Conservation (phyloP, 2,329 filamentous ascomycete genomes). For the Malbranchea cinnamomea region DNA sequence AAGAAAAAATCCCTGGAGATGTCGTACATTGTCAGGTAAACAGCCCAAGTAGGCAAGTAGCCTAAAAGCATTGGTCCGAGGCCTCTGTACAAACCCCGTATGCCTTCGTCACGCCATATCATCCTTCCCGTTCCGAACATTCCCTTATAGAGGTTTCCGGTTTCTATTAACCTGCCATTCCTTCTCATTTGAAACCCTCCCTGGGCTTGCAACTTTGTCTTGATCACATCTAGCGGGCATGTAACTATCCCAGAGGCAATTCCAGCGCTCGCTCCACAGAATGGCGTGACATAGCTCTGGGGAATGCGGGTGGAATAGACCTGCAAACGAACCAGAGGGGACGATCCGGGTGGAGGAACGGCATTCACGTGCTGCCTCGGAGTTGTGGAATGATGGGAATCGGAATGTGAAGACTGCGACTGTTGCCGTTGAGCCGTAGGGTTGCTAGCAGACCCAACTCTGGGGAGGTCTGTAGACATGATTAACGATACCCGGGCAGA, state of each 20-base stretch:
- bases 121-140: slow-evolving; percentile 70
- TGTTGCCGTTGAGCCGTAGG: slow-evolving; percentile 18
- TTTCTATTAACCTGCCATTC: slow-evolving; percentile 23
- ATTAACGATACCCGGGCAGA: slow-evolving; percentile 23
- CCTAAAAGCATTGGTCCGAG: slow-evolving; percentile 88
- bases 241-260: slow-evolving; percentile 90
- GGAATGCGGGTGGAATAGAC: slow-evolving; percentile 35
- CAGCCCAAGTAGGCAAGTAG: slow-evolving; percentile 94
- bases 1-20: slow-evolving; percentile 63
- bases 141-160: slow-evolving; percentile 58
- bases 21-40: slow-evolving; percentile 95
- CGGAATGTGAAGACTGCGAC: slow-evolving; percentile 6
- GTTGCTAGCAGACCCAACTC: too few relatives aligned
- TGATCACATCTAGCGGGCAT: slow-evolving; percentile 96
- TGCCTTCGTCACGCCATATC: slow-evolving; percentile 78
- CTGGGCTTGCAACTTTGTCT: slow-evolving; percentile 93
- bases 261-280: slow-evolving; percentile 76
- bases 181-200: slow-evolving; percentile 54
- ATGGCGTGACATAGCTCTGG: slow-evolving; percentile 53
- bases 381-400: slow-evolving; percentile 11
- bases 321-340: slow-evolving; percentile 22
- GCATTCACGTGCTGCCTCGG: slow-evolving; percentile 15
- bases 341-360: slow-evolving; percentile 16
- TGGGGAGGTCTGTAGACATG: slow-evolving; percentile 32
- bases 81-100: slow-evolving; percentile 83